Evolutionary conservation across 225 moss, liverwort and hornwort genomes (phyloP), one percentile per base, ranked within the genome.

Genomic region (Marchantia polymorpha): DNA sequence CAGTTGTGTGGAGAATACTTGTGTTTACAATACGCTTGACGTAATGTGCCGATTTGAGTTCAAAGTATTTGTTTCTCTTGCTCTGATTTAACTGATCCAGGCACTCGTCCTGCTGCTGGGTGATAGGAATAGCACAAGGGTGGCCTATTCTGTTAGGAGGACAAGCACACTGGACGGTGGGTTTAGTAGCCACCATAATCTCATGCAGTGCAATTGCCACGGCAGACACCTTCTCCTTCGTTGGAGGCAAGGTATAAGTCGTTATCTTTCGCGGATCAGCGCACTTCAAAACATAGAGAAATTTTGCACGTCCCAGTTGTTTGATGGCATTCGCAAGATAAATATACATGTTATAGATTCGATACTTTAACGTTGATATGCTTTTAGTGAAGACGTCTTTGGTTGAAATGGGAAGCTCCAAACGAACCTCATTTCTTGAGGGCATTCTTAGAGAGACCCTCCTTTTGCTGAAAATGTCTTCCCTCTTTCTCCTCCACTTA

Each of bases 111-210:
- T 25, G 54, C 27, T 46, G 29, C 81, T 70, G 51, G 61, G 11
- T 54, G 61, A 49, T 85, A 96, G 96, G 88, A 78, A 23, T 94
- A 84, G 96, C 91, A 74, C 81, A 83, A 81, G 83, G 91, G 48
- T 96, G 94, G 94, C 96, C 93, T 64, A 65, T 91, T 64, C 85
- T 96, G 25, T 90, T 96, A 52, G 96, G 96, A 25, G 96, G 96
- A 50, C 96, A 87, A 85, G 86, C 93, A 23, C 89, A 89, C 73
- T 96, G 94, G 96, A 96, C 94, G 11, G 93, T 96, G 16, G 96
- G 96, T 51, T 89, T 96, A 73, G 89, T 96, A 74, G 96, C 93
- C 47, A 94, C 96, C 64, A 88, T 96, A n/a, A 86, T 96, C 30
- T 83, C 96, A 47, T 87, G 89, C 74, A 83, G 87, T 83, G 88